Evolutionary conservation across 1,284 basidiomycete species (phyloP).

Genomic region (Trichosporon coremiiforme): DNA sequence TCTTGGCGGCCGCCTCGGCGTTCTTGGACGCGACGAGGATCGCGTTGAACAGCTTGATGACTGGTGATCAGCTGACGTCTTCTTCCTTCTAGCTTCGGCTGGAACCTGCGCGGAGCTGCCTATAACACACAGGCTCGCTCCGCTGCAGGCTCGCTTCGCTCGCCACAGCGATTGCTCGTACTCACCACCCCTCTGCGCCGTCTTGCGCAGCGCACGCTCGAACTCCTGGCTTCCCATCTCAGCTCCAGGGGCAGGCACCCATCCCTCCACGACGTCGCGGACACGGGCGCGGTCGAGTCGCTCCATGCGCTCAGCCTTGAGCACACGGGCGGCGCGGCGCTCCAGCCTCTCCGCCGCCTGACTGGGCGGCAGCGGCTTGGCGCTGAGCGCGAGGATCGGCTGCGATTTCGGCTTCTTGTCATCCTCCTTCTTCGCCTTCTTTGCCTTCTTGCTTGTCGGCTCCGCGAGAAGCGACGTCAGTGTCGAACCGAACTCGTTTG

Average conservation of each 20-base stretch:
- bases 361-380: slow-evolving; percentile 44
- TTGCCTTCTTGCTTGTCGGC: slow-evolving; percentile 35
- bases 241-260: slow-evolving; percentile 43
- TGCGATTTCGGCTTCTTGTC: slow-evolving; percentile 27
- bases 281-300: slow-evolving; percentile 52
- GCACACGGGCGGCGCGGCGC: slow-evolving; percentile 36
- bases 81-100: too few species aligned
- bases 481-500: slow-evolving; percentile 52
- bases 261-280: slow-evolving; percentile 53
- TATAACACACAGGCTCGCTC: too few species aligned
- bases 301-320: slow-evolving; percentile 51
- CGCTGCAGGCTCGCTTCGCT: too few species aligned
- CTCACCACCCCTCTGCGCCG: slow-evolving; percentile 57
- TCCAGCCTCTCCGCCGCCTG: slow-evolving; percentile 42
- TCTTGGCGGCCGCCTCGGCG: slow-evolving; percentile 41
- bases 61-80: slow-evolving; percentile 38
- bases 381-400: slow-evolving; percentile 50
- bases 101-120: too few species aligned
- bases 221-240: slow-evolving; percentile 52
- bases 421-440: slow-evolving; percentile 31
- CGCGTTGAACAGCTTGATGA: slow-evolving; percentile 59
- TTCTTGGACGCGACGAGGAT: slow-evolving; percentile 54
- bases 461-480: slow-evolving; percentile 53
- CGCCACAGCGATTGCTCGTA: too few species aligned
- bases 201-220: slow-evolving; percentile 56